Percentiles rank a stretch among this genome's conserved stretches.
These are phyloP conservation scores for Calonectria crousiana DNA, from an alignment of 2,329 filamentous ascomycete genomes.

Conservation along the genomic window DNA sequence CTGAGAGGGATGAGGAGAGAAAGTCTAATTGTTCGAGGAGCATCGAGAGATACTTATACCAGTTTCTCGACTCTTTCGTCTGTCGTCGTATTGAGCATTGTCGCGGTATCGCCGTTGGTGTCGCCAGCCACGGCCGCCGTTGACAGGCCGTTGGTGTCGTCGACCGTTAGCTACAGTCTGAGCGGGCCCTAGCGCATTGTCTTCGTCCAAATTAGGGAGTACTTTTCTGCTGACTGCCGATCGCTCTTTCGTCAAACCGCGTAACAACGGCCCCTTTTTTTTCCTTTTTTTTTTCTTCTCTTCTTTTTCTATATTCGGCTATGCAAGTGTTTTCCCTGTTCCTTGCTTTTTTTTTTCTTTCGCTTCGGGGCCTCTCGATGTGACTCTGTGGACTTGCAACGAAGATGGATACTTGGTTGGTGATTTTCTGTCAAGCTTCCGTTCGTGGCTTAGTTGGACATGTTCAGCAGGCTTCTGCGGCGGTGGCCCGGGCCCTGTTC, in stretches of 20 bases:
- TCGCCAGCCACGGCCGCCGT: neutral
- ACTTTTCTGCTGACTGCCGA: neutral
- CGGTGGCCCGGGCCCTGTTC: neutral
- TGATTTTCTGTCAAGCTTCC: neutral
- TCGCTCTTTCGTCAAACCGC: neutral
- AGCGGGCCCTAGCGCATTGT: neutral
- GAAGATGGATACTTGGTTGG: neutral
- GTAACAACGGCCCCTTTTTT: neutral
- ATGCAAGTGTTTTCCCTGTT: neutral
- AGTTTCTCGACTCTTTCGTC: neutral
- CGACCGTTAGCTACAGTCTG: neutral
- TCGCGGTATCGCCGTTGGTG: neutral
- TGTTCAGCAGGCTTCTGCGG: neutral
- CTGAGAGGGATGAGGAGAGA: neutral
- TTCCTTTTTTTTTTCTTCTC: neutral
- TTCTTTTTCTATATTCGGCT: neutral
- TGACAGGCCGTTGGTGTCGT: neutral
- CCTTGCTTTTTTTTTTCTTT: neutral
- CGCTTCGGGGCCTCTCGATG: neutral
- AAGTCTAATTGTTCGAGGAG: neutral
- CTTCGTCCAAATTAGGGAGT: neutral
- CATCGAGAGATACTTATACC: neutral
- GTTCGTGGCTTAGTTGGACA: neutral
- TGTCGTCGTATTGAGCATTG: neutral
- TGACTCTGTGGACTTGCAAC: neutral